Percentiles rank a stretch among this genome's conserved stretches.
Evolutionary conservation across 345 rosid species (phyloP).

Genomic region (Populus deltoides): DNA sequence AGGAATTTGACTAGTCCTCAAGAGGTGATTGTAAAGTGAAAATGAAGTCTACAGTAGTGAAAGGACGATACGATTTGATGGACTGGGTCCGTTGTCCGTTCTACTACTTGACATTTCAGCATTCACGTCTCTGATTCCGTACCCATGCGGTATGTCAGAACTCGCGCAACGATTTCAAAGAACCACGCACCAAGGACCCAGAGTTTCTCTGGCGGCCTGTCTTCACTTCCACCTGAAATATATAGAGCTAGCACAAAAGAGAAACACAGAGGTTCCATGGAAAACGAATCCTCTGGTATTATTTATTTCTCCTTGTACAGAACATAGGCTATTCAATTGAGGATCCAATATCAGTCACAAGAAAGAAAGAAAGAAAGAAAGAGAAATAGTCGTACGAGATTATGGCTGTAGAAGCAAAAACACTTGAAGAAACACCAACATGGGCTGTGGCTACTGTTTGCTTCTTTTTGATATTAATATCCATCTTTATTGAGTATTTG

Average conservation of each 20-base stretch:
- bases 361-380: neutral
- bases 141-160: neutral
- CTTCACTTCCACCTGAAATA: neutral
- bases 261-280: neutral
- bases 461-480: constrained; percentile 49
- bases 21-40: too few species aligned
- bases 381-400: neutral
- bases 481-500: constrained; percentile 55
- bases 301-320: neutral
- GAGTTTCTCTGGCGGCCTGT: neutral
- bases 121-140: constrained; percentile 10
- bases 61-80: too few species aligned
- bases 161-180: neutral
- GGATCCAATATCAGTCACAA: neutral
- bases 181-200: neutral
- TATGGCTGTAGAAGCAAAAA: constrained; percentile 30
- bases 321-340: neutral
- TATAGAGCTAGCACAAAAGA: neutral
- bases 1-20: too few species aligned
- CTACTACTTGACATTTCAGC: neutral
- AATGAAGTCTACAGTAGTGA: too few species aligned
- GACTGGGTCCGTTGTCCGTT: neutral
- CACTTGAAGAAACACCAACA: constrained; percentile 64
- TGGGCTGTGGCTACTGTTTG: constrained; percentile 89
- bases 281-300: neutral